A percentile compares a stretch with the other conserved stretches of the same genome.
Conservation (phyloP, 2,329 filamentous ascomycete species). For the Lachnellula suecica region DNA sequence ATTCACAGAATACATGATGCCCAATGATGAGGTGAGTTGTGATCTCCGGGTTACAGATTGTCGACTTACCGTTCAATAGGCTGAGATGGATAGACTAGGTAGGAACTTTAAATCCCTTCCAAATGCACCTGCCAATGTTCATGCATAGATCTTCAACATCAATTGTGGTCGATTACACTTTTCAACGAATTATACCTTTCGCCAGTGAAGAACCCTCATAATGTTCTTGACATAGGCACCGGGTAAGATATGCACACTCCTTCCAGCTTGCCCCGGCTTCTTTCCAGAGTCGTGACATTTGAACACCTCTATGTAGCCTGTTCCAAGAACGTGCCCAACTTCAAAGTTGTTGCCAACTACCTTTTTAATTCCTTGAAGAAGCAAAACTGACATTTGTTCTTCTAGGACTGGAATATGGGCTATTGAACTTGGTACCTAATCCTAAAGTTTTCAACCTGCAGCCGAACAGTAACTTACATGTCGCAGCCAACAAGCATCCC, state of each 20-base stretch:
- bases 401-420: slow-evolving; percentile 42
- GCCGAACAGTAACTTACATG: slow-evolving; percentile 1
- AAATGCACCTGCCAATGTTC: neutral
- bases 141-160: slow-evolving; percentile 21
- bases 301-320: no score
- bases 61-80: neutral
- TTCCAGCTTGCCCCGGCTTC: no score
- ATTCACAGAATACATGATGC: slow-evolving; percentile 17
- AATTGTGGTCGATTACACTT: slow-evolving; percentile 20
- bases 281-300: no score
- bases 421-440: slow-evolving; percentile 26
- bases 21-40: slow-evolving; percentile 18
- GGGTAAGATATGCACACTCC: no score
- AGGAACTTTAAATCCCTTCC: neutral
- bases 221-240: slow-evolving; percentile 40
- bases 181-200: slow-evolving; percentile 20
- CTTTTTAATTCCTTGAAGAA: no score
- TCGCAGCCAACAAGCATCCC: slow-evolving; percentile 19
- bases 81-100: slow-evolving; percentile 18
- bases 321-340: no score
- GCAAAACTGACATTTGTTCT: no score
- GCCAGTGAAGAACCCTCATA: slow-evolving; percentile 30
- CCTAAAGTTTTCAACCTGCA: neutral
- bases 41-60: neutral
- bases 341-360: no score